phyloP scores from a whole-genome alignment of 352 stramenopile genomes.

The Blastocystis sp. region DNA sequence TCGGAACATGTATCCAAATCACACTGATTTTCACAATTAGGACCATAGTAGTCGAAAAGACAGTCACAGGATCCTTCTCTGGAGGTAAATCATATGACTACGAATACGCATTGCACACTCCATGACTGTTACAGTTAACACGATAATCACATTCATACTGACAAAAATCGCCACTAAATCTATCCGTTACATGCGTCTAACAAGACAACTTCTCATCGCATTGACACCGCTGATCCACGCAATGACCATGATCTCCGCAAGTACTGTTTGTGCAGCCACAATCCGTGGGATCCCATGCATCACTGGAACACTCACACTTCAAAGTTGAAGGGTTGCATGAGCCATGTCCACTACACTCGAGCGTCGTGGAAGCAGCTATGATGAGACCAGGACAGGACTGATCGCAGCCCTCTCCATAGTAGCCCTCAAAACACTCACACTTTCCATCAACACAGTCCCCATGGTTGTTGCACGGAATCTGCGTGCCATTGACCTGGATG shows the following conservation, averaged over 20 bases:
- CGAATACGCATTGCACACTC: not conserved
- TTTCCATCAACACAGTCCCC: not conserved
- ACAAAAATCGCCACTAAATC: slow-evolving; percentile 23
- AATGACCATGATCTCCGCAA: not conserved
- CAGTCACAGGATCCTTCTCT: not conserved
- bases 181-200: not conserved
- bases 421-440: not conserved
- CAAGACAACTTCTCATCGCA: not conserved
- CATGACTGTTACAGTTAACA: not conserved
- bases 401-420: not conserved
- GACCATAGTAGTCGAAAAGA: not conserved
- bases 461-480: not conserved
- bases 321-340: not conserved
- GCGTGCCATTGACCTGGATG: not conserved
- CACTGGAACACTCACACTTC: not conserved
- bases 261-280: not conserved
- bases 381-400: not conserved
- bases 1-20: not conserved
- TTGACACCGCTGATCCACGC: not conserved
- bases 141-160: not conserved
- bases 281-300: not conserved
- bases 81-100: not conserved
- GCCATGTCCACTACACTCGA: slow-evolving; percentile 20
- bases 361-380: not conserved
- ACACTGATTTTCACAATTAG: not conserved